Evolutionary conservation across 257 asterid genomes (phyloP), one percentile per base, ranked within the genome.

Genomic region (Eucommia ulmoides): DNA sequence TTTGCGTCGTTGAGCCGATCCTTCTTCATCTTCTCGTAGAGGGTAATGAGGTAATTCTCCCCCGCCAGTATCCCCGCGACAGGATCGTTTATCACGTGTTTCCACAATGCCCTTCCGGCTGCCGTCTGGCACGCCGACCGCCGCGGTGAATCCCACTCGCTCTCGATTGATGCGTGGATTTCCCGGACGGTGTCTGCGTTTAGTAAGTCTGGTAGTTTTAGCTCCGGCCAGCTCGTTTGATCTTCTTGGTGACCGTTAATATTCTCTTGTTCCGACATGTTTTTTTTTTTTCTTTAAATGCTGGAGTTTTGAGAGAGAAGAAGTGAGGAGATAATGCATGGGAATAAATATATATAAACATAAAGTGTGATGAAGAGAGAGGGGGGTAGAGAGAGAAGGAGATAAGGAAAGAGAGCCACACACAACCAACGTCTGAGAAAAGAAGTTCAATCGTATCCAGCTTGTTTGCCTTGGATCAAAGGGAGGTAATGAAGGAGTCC

Each of bases 321-420:
- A 60, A 52, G 53, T 38, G 60, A 56, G 60, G 68, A 63, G 81
- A 71, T 65, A 61, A 64, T 65, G 69, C 44, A 24, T n/a, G 35
- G 55, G 23, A 58, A 45, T 55, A 45, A 46, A 67, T 65, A 58
- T n/a, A n/a, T n/a, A n/a, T n/a, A n/a, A n/a, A 59, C 59, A 22
- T 49, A 25, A 29, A 56, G 48, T 10, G 26, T 47, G 48, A 20
- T 33, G 56, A 20, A 16, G 19, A 54, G 52, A 45, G 52, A 8
- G 45, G 52, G 51, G 20, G 49, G 45, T 65, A n/a, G n/a, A n/a
- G 73, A 44, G 45, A 57, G 45, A 63, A 55, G 76, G 69, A 29
- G 96, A 88, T 81, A 80, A 84, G 93, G 52, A 74, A 88, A 82
- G 91, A 87, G 83, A 84, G 82, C 82, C 96, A 82, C 87, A 82